Conservation (phyloP, 345 rosid genomes). For the Eucalyptus pauciflora region DNA sequence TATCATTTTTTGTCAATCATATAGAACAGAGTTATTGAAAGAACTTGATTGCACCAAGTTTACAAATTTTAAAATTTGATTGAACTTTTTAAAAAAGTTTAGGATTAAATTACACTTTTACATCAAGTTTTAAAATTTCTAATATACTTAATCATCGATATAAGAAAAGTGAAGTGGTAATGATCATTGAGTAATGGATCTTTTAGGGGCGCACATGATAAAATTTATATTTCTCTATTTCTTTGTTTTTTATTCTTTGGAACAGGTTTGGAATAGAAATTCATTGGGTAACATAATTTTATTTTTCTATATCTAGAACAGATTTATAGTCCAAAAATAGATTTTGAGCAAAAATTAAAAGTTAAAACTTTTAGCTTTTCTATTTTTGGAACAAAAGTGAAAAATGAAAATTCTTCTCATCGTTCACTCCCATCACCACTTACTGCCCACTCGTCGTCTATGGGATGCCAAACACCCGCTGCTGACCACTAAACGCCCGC, state of each 20-base stretch:
- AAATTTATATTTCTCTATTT: too few species aligned
- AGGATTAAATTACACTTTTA: rapidly evolving
- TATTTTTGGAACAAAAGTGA: too few species aligned
- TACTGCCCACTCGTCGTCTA: rapidly evolving
- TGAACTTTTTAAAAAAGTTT: too few species aligned
- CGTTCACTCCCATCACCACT: rapidly evolving
- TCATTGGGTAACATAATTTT: rapidly evolving
- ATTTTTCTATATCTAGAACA: too few species aligned
- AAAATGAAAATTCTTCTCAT: too few species aligned
- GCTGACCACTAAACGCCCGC: rapidly evolving
- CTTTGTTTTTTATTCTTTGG: rapidly evolving
- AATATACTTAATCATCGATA: rapidly evolving
- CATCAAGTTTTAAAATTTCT: too few species aligned
- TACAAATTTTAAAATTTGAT: too few species aligned
- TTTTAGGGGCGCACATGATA: rapidly evolving
- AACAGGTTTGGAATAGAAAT: rapidly evolving
- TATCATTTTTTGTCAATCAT: too few species aligned
- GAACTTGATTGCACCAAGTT: too few species aligned
- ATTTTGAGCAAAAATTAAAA: rapidly evolving
- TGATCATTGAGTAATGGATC: not conserved
- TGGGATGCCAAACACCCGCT: rapidly evolving
- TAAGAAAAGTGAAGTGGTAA: not conserved
- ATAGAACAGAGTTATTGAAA: too few species aligned
- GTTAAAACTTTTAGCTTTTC: rapidly evolving
- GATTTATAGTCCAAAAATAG: too few species aligned